Base-by-base conservation (phyloP, 176 grass and related monocot species). In the Hyparrhenia diplandra region DNA sequence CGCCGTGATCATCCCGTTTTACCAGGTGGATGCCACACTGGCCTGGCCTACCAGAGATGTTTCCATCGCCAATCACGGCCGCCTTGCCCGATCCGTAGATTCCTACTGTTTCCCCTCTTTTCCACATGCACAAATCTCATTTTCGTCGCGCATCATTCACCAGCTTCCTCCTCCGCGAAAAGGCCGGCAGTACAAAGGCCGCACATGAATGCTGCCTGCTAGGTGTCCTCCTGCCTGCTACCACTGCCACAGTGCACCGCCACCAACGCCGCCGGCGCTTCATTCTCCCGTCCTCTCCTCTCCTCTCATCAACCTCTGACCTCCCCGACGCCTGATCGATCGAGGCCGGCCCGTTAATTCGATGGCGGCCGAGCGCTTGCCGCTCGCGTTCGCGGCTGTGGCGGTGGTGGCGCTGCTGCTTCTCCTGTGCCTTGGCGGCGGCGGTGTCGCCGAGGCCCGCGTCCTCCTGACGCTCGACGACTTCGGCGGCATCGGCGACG, bases 401-500 rank as follows among this genome's bases (percentile, higher is more conserved):
- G 21, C 23, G 20, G 21, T 21, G 14, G 24, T n/a, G n/a, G n/a
- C 37, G 3, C 11, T 24, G 59, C 13, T 21, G 21, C 43, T 80
- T 4, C 21, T 68, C 21, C 45, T 79, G 13, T 67, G 61, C 59
- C 13, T 17, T 14, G 39, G 59, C 12, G 58, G 59, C 59, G 64
- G 30, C 71, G 70, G 4, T 52, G n/a, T n/a, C n/a, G 80, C 66
- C 30, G 85, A 76, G 13, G 73, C 80, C 7, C 83, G 88, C 34
- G 71, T 84, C 12, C 59, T 87, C 23, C 62, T 94, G 35, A 84
- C 85, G 21, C 64, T 90, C 25, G 80, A 90, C 77, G 88, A 90
- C 41, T 94, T 90, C 66, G 91, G 88, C 77, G 91, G 80, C 67
- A 83, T 86, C 66, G 91, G 91, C 47, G 82, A 90, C 74, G 91